Percentiles rank a stretch among this genome's conserved stretches.
Conservation (phyloP, 441 rosid genomes). For the Aleurites moluccanus region DNA sequence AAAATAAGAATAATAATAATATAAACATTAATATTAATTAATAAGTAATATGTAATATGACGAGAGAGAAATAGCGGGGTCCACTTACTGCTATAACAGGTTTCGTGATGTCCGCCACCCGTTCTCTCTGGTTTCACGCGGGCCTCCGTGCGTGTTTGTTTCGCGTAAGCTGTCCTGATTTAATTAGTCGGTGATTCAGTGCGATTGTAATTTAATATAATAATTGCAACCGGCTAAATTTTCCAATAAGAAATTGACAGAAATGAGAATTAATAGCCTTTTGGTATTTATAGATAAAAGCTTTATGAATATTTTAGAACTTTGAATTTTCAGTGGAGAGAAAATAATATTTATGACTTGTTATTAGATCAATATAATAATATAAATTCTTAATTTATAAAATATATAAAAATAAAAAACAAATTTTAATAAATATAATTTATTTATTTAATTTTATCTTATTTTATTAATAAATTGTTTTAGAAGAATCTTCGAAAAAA, state of each 20-base stretch:
- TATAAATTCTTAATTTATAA: too few species aligned
- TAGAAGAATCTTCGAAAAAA: too few species aligned
- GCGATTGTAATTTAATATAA: neutral
- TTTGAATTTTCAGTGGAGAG: neutral
- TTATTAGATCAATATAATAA: too few species aligned
- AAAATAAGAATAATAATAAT: neutral
- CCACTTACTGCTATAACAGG: slow-evolving; percentile 25
- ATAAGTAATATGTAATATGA: neutral
- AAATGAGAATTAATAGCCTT: neutral
- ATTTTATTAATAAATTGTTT: too few species aligned
- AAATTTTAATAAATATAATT: too few species aligned
- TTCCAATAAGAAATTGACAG: neutral
- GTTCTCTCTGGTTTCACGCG: slow-evolving; percentile 12
- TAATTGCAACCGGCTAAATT: neutral
- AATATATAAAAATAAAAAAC: too few species aligned
- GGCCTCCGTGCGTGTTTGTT: neutral
- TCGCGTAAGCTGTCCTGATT: neutral
- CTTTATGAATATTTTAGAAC: neutral
- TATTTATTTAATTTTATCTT: too few species aligned
- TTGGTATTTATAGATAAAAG: neutral
- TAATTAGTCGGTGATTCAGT: neutral
- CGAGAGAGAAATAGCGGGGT: slow-evolving; percentile 23
- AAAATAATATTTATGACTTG: too few species aligned
- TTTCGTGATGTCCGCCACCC: slow-evolving; percentile 44
- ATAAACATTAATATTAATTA: neutral